Percentiles rank a stretch among this genome's conserved stretches.
phyloP scores from a whole-genome alignment of 768 basidiomycete genomes.

The Suillus lakei region DNA sequence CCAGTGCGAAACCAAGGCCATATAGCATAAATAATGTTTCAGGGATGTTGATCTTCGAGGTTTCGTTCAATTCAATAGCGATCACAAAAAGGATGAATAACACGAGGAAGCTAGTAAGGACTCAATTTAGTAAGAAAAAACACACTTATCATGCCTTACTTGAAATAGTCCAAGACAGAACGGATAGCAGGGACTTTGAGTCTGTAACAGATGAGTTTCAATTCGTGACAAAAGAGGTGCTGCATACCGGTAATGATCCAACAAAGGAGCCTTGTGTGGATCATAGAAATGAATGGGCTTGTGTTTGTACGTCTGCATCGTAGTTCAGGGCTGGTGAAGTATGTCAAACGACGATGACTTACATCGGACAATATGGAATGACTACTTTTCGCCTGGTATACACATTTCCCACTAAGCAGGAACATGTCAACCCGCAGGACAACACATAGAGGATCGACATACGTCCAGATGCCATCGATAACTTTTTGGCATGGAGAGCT shows the following conservation, averaged over 20 bases:
- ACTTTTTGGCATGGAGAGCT: slow-evolving; percentile 89
- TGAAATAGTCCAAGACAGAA: slow-evolving; percentile 86
- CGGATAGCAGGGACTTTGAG: slow-evolving; percentile 94
- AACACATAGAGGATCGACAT: slow-evolving; percentile 26
- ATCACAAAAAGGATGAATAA: slow-evolving; percentile 80
- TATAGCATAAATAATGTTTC: slow-evolving; percentile 83
- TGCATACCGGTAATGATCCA: slow-evolving; percentile 90
- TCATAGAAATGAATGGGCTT: slow-evolving; percentile 94
- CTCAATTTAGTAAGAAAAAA: not conserved
- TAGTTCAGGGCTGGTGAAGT: slow-evolving; percentile 4
- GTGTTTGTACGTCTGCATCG: slow-evolving; percentile 85
- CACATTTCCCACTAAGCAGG: slow-evolving; percentile 76
- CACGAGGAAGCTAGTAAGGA: slow-evolving; percentile 61
- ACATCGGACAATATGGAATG: slow-evolving; percentile 93
- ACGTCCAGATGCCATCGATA: slow-evolving; percentile 84
- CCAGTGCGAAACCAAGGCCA: slow-evolving; percentile 82
- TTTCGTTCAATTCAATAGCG: slow-evolving; percentile 76
- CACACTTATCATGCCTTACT: slow-evolving; percentile 49
- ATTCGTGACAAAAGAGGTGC: not conserved
- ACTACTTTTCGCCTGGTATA: slow-evolving; percentile 87
- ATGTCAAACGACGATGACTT: slow-evolving; percentile 24
- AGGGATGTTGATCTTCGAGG: slow-evolving; percentile 60
- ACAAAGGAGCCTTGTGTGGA: slow-evolving; percentile 89
- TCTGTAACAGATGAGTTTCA: slow-evolving; percentile 39
- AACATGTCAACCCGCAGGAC: slow-evolving; percentile 23